Evolutionary conservation across 768 basidiomycete genomes (phyloP).

Genomic region (Termitomyces sp.): DNA sequence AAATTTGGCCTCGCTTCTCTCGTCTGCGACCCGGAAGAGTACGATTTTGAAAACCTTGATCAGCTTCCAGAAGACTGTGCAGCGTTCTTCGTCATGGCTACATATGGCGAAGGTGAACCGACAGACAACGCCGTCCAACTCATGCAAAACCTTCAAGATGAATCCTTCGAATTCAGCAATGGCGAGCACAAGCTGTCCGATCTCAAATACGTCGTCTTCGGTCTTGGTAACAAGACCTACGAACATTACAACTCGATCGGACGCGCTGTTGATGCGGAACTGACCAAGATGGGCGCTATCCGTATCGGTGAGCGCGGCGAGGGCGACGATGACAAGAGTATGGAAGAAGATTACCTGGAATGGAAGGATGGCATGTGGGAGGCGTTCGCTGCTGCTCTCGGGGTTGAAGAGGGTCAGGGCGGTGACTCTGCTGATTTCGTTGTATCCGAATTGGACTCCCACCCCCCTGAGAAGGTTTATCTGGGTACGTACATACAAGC

Average conservation of each 20-base stretch:
- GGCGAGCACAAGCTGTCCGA: conserved; percentile 74
- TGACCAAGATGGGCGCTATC: conserved; percentile 77
- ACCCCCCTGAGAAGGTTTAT: conserved; percentile 87
- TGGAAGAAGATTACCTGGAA: conserved; percentile 99
- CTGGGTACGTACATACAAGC: conserved; percentile 55
- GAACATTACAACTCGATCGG: conserved; percentile 96
- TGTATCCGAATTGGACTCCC: conserved; percentile 77
- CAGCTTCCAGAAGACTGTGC: conserved; percentile 83
- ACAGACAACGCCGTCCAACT: conserved; percentile 97
- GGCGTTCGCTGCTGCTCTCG: conserved; percentile 75
- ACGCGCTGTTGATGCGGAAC: conserved; percentile 68
- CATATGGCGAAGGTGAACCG: conserved; percentile 98
- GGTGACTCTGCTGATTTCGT: conserved; percentile 93
- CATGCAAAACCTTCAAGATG: conserved; percentile 88
- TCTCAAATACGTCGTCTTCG: conserved; percentile 93
- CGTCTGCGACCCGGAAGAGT: conserved; percentile 98
- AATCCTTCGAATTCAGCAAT: conserved; percentile 83
- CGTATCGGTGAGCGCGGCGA: conserved; percentile 91
- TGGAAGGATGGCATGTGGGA: conserved; percentile 99
- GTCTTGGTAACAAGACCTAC: conserved; percentile 90
- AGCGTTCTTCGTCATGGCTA: conserved; percentile 95
- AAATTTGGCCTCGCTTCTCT: conserved; percentile 94
- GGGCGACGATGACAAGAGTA: conserved; percentile 98
- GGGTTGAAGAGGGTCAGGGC: conserved; percentile 94
- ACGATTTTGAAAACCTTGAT: conserved; percentile 97